Percentiles rank a stretch among this genome's conserved stretches.
Evolutionary conservation across 345 rosid species (phyloP).

Genomic region (Pistacia atlantica): DNA sequence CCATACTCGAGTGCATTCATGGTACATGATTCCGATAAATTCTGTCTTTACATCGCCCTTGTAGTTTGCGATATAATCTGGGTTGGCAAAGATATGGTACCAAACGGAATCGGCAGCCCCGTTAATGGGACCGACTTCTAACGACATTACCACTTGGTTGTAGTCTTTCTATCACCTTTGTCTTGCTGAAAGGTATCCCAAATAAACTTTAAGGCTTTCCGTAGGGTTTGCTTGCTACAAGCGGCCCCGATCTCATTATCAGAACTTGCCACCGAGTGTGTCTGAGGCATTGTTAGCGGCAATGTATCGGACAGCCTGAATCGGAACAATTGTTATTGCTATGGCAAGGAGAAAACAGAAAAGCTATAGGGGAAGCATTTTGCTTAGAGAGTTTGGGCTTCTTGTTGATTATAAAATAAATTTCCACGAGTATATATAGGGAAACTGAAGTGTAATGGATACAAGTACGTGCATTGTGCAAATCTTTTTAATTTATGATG

Average conservation of each 20-base stretch:
- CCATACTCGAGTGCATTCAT: slow-evolving; percentile 1
- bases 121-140: neutral
- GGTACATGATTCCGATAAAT: slow-evolving; percentile 5
- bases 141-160: neutral
- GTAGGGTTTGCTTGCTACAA: slow-evolving; percentile 2
- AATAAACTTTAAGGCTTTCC: neutral
- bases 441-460: neutral
- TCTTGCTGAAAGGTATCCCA: slow-evolving; percentile 9
- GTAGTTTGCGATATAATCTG: slow-evolving; percentile 5
- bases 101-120: neutral
- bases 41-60: slow-evolving; percentile 1
- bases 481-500: neutral
- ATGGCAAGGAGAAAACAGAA: neutral
- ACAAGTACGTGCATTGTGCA: neutral
- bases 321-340: neutral
- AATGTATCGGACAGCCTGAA: neutral
- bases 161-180: neutral
- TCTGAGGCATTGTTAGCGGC: neutral
- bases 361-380: neutral
- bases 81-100: neutral
- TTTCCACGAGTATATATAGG: neutral
- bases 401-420: neutral
- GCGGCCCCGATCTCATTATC: neutral
- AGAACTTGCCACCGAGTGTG: slow-evolving; percentile 12
- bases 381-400: neutral